Percentiles rank a stretch among this genome's conserved stretches.
Evolutionary conservation across 805 yeast genomes (phyloP).

Genomic region (Lipomyces sp.): DNA sequence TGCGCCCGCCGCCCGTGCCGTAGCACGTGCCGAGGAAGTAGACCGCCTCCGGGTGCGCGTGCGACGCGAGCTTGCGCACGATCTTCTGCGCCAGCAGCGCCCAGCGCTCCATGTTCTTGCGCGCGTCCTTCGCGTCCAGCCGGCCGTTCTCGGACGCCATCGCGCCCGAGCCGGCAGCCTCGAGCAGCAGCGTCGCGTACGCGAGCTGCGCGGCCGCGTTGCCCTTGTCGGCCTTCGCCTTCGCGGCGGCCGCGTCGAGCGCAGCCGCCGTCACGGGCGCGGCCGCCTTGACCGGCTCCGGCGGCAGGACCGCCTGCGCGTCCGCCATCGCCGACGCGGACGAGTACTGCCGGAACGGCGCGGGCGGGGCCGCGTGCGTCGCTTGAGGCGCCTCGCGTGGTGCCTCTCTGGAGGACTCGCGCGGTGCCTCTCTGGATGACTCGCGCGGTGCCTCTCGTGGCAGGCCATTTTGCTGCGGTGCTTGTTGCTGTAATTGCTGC

Average conservation of each 20-base stretch:
- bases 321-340: constrained; percentile 25
- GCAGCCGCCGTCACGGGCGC: constrained; percentile 6
- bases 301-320: constrained; percentile 20
- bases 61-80: constrained; percentile 52
- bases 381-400: too few relatives aligned
- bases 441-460: not conserved
- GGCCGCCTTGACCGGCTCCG: constrained; percentile 2
- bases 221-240: constrained; percentile 32
- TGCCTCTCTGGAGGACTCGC: too few relatives aligned
- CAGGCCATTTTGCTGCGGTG: not conserved
- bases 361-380: constrained; percentile 2
- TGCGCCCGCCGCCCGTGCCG: constrained; percentile 48
- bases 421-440: too few relatives aligned
- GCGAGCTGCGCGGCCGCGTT: constrained; percentile 54
- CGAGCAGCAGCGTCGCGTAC: constrained; percentile 59
- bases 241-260: constrained; percentile 16
- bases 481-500: not conserved
- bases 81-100: constrained; percentile 56
- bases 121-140: constrained; percentile 46
- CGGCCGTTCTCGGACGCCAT: constrained; percentile 41
- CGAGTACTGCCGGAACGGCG: constrained; percentile 24
- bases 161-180: constrained; percentile 43
- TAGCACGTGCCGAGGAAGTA: constrained; percentile 61
- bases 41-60: constrained; percentile 47
- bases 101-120: constrained; percentile 55